phyloP scores from a whole-genome alignment of 2,329 filamentous ascomycete species.

The Penicillium sp. region DNA sequence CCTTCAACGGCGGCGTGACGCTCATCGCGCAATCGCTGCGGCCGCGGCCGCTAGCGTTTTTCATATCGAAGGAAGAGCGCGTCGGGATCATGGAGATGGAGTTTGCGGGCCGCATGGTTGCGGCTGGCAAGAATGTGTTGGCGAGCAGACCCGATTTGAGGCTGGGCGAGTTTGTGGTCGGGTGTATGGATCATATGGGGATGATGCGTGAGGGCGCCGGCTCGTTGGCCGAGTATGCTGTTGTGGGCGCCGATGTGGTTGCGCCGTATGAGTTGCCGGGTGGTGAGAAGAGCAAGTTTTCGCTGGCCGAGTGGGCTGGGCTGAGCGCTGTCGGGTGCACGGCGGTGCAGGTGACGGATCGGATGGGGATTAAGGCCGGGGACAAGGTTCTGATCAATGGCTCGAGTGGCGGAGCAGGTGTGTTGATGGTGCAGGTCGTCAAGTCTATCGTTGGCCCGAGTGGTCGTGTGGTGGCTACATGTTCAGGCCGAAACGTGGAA shows the following conservation, averaged over 20 bases:
- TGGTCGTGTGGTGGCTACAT: constrained; percentile 3
- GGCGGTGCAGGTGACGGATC: neutral
- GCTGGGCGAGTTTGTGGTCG: neutral
- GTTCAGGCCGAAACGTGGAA: constrained; percentile 53
- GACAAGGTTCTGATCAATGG: constrained; percentile 7
- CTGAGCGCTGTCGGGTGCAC: neutral
- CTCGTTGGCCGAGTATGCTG: constrained; percentile 1
- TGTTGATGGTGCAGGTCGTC: constrained; percentile 6
- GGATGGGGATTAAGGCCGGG: neutral
- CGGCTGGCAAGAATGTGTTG: neutral
- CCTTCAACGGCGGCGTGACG: neutral
- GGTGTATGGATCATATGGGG: neutral
- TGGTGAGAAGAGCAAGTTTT: neutral
- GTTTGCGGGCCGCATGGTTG: neutral
- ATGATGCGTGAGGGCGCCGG: neutral
- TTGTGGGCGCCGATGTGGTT: neutral
- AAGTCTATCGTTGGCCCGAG: neutral
- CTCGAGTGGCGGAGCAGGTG: constrained; percentile 1
- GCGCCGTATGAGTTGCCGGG: neutral
- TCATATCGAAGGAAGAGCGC: neutral
- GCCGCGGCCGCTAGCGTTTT: neutral
- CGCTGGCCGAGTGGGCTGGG: constrained; percentile 3
- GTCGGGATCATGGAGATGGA: neutral
- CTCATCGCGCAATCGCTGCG: neutral
- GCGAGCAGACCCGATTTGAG: neutral